Evolutionary conservation across 257 asterid genomes (phyloP).

Genomic region (Jaltomata sinuosa): DNA sequence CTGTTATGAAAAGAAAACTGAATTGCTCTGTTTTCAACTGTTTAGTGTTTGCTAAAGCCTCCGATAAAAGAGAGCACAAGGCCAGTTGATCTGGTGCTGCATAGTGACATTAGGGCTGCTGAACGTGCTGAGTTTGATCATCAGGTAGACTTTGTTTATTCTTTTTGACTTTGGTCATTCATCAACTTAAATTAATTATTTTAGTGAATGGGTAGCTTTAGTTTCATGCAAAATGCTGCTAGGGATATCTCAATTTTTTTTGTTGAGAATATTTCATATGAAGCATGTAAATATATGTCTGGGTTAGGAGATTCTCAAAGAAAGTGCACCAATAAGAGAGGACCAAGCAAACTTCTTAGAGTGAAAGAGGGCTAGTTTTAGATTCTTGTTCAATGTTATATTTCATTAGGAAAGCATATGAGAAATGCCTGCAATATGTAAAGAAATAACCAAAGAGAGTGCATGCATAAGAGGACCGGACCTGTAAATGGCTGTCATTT

Average conservation of each 20-base stretch:
- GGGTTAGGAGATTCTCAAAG: background rate
- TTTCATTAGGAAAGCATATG: background rate
- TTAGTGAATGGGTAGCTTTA: background rate
- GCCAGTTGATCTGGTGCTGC: slow-evolving; percentile 64
- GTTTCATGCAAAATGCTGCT: background rate
- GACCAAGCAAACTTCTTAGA: background rate
- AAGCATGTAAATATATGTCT: background rate
- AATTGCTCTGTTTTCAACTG: background rate
- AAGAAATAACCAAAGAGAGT: background rate
- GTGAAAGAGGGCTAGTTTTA: background rate
- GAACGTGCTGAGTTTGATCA: slow-evolving; percentile 88
- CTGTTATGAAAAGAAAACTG: background rate
- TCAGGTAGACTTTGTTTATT: slow-evolving; percentile 35
- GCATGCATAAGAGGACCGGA: background rate
- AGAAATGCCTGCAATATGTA: background rate
- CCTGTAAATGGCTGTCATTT: background rate
- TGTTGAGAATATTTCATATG: background rate
- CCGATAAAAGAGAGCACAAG: slow-evolving; percentile 57
- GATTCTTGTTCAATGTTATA: background rate
- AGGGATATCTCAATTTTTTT: background rate
- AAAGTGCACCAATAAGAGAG: background rate
- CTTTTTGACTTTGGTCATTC: background rate
- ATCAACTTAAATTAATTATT: background rate
- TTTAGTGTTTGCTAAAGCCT: slow-evolving; percentile 79
- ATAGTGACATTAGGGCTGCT: slow-evolving; percentile 69